A percentile compares a stretch with the other conserved stretches of the same genome.
Evolutionary conservation across 2,329 filamentous ascomycete genomes (phyloP).

Genomic region (Venturia oleaginea): DNA sequence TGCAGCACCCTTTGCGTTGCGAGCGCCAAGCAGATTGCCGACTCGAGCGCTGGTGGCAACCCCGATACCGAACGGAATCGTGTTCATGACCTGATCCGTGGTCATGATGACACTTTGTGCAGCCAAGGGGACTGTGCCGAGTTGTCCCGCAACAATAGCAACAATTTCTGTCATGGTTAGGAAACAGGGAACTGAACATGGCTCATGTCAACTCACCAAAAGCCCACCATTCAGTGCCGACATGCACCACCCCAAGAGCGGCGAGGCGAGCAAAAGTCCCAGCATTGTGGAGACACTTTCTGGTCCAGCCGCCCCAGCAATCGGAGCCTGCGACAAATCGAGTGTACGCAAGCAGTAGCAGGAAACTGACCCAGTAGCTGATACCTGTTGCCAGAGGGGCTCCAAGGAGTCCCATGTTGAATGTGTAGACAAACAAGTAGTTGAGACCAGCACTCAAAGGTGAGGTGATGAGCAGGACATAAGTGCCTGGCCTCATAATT

Average conservation of each 20-base stretch:
- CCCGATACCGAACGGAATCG: slow-evolving; percentile 77
- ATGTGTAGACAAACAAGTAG: slow-evolving; percentile 62
- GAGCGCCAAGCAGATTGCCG: slow-evolving; percentile 69
- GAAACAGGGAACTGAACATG: slow-evolving; percentile 55
- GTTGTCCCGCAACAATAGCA: slow-evolving; percentile 50
- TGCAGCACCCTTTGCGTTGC: slow-evolving; percentile 55
- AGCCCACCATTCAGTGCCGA: slow-evolving; percentile 91
- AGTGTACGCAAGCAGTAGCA: slow-evolving; percentile 65
- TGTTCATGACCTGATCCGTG: slow-evolving; percentile 73
- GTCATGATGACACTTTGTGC: slow-evolving; percentile 89
- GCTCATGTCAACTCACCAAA: slow-evolving; percentile 56
- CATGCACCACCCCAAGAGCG: slow-evolving; percentile 67
- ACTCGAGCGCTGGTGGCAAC: slow-evolving; percentile 71
- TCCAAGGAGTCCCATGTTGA: slow-evolving; percentile 64
- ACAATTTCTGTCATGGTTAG: slow-evolving; percentile 8
- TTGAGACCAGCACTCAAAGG: slow-evolving; percentile 50
- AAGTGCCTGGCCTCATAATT: slow-evolving; percentile 56
- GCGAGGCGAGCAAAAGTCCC: slow-evolving; percentile 66
- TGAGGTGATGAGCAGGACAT: slow-evolving; percentile 52
- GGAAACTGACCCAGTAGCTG: slow-evolving; percentile 77
- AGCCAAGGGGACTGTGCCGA: slow-evolving; percentile 70
- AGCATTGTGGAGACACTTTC: slow-evolving; percentile 56
- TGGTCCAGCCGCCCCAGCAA: slow-evolving; percentile 70
- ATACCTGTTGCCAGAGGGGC: slow-evolving; percentile 76
- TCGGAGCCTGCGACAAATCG: slow-evolving; percentile 60